A percentile compares a stretch with the other conserved stretches of the same genome.
Conservation (phyloP, 345 rosid genomes). For the Hirschfeldia incana region DNA sequence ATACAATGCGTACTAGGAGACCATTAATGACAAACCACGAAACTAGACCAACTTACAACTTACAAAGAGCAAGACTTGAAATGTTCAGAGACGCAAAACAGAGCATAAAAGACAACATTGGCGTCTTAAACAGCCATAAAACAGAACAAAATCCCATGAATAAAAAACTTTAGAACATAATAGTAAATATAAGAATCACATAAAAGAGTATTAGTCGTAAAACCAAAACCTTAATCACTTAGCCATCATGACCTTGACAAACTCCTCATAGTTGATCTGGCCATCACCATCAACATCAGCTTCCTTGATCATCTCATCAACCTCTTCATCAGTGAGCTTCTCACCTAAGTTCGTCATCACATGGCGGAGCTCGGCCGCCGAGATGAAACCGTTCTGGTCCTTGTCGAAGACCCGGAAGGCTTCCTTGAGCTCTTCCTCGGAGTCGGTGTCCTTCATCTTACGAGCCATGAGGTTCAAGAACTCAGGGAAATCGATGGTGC, state of each 20-base stretch:
- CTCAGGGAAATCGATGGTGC: neutral
- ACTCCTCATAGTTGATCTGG: neutral
- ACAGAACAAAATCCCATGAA: conserved; percentile 27
- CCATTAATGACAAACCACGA: conserved; percentile 9
- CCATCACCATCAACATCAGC: neutral
- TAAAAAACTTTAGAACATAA: neutral
- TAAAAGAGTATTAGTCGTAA: conserved; percentile 17
- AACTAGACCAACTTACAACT: conserved; percentile 29
- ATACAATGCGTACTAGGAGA: conserved; percentile 24
- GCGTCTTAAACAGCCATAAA: conserved; percentile 2
- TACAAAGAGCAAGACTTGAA: conserved; percentile 14
- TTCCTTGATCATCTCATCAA: neutral
- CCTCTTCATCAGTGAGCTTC: neutral
- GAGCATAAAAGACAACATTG: neutral
- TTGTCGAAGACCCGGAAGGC: neutral
- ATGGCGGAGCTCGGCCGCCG: neutral
- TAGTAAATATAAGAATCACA: conserved; percentile 3
- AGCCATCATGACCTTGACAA: conserved; percentile 4
- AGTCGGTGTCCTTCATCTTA: neutral
- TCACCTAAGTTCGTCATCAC: neutral
- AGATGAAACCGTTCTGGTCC: neutral
- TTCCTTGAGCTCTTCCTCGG: conserved; percentile 4
- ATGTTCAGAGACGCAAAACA: conserved; percentile 17
- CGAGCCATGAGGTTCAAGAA: neutral
- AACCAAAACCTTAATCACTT: neutral